Conservation (phyloP, 306 rosid genomes). For the Potentilla sterilis region DNA sequence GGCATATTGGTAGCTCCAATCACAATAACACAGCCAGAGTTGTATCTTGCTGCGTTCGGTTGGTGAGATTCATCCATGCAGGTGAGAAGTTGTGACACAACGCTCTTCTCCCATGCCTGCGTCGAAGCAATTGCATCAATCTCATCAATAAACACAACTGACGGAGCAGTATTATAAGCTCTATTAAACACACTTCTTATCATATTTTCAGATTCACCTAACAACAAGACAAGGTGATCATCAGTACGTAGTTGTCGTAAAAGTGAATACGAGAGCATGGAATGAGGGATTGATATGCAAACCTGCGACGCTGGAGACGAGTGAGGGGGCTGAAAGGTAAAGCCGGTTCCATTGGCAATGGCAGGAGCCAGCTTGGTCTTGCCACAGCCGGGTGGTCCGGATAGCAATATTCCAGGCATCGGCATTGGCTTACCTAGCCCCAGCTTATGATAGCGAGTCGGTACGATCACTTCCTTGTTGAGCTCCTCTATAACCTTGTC, state of each 20-base stretch:
- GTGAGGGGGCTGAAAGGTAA: slow-evolving; percentile 67
- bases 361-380: slow-evolving; percentile 83
- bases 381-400: slow-evolving; percentile 90
- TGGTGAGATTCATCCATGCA: slow-evolving; percentile 1
- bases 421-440: slow-evolving; percentile 39
- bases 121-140: slow-evolving; percentile 85
- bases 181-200: slow-evolving; percentile 70
- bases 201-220: slow-evolving; percentile 85
- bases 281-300: neutral
- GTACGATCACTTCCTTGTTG: slow-evolving; percentile 59
- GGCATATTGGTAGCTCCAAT: slow-evolving; percentile 50
- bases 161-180: slow-evolving; percentile 75
- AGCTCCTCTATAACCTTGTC: slow-evolving; percentile 52
- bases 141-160: slow-evolving; percentile 78
- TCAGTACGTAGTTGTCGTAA: no score
- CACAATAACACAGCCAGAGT: slow-evolving; percentile 54
- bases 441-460: neutral
- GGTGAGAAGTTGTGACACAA: slow-evolving; percentile 62
- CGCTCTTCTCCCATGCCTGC: slow-evolving; percentile 5
- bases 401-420: slow-evolving; percentile 59
- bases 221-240: no score
- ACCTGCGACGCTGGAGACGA: slow-evolving; percentile 79
- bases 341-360: slow-evolving; percentile 67
- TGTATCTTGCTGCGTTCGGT: no score
- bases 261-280: no score